Evolutionary conservation across 2,329 filamentous ascomycete species (phyloP).

Genomic region (Xylariaceae sp.): DNA sequence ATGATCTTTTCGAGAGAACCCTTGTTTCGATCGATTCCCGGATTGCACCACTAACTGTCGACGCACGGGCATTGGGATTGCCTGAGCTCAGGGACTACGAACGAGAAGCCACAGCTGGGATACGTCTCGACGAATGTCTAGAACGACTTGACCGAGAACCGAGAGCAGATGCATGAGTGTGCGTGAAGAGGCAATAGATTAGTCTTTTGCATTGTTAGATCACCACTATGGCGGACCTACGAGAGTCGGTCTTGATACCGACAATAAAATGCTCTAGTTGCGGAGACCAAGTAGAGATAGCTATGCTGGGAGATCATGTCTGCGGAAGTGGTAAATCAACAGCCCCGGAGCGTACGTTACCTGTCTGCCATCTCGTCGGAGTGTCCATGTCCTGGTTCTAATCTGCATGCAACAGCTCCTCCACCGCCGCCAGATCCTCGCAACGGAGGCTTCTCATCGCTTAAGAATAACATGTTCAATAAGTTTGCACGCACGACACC

Average conservation of each 20-base stretch:
- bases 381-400: constrained; percentile 18
- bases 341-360: constrained; percentile 41
- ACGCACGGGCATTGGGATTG: neutral
- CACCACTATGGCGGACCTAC: constrained; percentile 42
- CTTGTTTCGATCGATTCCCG: neutral
- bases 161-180: constrained; percentile 17
- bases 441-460: constrained; percentile 36
- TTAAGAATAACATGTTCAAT: constrained; percentile 34
- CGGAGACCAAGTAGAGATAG: constrained; percentile 71
- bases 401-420: constrained; percentile 20
- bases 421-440: constrained; percentile 28
- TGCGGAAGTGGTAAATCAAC: constrained; percentile 46
- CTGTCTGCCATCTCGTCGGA: neutral
- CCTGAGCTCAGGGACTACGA: constrained; percentile 7
- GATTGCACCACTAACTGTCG: neutral
- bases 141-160: constrained; percentile 7
- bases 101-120: constrained; percentile 6
- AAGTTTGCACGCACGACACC: constrained; percentile 44
- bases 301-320: constrained; percentile 78
- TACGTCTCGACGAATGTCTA: constrained; percentile 18
- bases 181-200: constrained; percentile 13
- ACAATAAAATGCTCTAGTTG: constrained; percentile 86
- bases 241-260: constrained; percentile 67
- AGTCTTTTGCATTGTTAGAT: constrained; percentile 5
- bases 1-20: constrained; percentile 6